Conservation (phyloP, 805 yeast species). For the Crinitomyces ghanaensis region DNA sequence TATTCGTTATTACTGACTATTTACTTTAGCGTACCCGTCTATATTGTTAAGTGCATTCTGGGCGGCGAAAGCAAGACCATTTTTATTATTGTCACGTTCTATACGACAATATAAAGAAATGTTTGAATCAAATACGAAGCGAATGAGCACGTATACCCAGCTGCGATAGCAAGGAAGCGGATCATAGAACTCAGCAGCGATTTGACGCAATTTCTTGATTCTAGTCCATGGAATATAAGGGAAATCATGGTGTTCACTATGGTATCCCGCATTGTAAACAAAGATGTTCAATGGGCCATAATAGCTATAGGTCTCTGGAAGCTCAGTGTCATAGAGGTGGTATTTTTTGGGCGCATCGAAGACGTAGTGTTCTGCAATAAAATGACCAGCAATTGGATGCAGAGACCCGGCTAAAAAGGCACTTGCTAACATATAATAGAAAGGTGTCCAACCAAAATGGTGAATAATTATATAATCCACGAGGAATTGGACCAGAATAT, state of each 20-base stretch:
- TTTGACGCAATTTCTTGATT: constrained; percentile 47
- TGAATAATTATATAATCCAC: constrained; percentile 49
- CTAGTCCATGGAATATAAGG: constrained; percentile 89
- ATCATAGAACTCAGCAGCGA: constrained; percentile 73
- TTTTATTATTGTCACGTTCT: constrained; percentile 33
- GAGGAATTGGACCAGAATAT: constrained; percentile 45
- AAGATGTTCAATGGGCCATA: constrained; percentile 68
- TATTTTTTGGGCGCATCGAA: constrained; percentile 44
- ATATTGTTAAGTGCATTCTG: not conserved
- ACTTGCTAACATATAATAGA: constrained; percentile 57
- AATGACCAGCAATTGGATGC: constrained; percentile 93
- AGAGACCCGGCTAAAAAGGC: constrained; percentile 83
- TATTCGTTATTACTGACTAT: too few relatives aligned
- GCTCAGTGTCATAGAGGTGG: constrained; percentile 19
- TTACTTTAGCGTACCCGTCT: too few relatives aligned
- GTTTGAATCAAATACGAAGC: constrained; percentile 56
- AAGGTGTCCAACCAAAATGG: constrained; percentile 52
- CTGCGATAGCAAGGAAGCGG: constrained; percentile 66
- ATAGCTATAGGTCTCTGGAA: constrained; percentile 76
- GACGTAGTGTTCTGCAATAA: constrained; percentile 88
- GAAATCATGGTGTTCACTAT: constrained; percentile 92
- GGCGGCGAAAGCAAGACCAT: too few relatives aligned
- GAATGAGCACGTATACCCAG: constrained; percentile 67
- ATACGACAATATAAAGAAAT: constrained; percentile 75
- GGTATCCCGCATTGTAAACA: constrained; percentile 91